These are phyloP conservation scores for Fusarium sp. DNA, from an alignment of 2,329 filamentous ascomycete species.

Conservation along the genomic window DNA sequence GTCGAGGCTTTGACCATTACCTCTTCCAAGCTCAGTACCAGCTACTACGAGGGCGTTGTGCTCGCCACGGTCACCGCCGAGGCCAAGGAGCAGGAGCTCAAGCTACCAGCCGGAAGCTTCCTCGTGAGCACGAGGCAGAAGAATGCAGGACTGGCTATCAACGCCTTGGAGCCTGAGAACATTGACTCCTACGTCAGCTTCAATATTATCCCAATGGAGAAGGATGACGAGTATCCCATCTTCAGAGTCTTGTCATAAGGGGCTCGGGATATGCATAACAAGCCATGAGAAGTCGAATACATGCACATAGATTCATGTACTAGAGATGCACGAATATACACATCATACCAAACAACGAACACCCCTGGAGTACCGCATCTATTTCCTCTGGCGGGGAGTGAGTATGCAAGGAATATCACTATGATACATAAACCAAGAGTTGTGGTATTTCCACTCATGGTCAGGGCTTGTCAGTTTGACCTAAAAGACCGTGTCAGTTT, in stretches of 20 bases:
- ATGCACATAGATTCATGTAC: neutral
- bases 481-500: neutral
- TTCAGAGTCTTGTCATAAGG: constrained; percentile 34
- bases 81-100: constrained; percentile 27
- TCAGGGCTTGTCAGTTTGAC: constrained; percentile 11
- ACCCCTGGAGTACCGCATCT: neutral
- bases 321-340: neutral
- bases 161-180: constrained; percentile 49
- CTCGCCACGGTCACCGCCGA: constrained; percentile 39
- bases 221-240: constrained; percentile 48
- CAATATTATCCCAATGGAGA: constrained; percentile 46
- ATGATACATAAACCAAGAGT: constrained; percentile 39
- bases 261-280: neutral
- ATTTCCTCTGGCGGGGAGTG: constrained; percentile 4
- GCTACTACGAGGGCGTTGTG: constrained; percentile 46
- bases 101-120: constrained; percentile 46
- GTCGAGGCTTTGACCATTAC: constrained; percentile 47
- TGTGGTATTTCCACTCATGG: constrained; percentile 31
- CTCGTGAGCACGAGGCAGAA: constrained; percentile 49
- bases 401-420: constrained; percentile 33
- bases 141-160: constrained; percentile 46
- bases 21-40: constrained; percentile 26
- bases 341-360: neutral
- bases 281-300: neutral
- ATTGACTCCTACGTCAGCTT: constrained; percentile 49